Percentiles rank a stretch among this genome's conserved stretches.
Conservation (phyloP, 129 eudicot genomes). For the Flaveria bidentis region DNA sequence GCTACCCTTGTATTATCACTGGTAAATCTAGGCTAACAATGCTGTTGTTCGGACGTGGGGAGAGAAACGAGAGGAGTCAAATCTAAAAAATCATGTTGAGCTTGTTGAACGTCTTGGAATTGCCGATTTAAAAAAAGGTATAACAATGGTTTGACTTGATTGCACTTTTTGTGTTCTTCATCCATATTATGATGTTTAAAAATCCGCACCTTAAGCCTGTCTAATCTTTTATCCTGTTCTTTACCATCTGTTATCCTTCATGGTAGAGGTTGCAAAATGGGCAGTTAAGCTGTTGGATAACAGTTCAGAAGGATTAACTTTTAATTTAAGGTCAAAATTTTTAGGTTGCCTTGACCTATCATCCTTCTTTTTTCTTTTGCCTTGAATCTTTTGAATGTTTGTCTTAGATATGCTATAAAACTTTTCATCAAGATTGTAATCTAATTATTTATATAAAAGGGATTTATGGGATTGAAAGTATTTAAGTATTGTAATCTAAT, state of each 20-base stretch:
- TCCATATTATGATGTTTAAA: not conserved
- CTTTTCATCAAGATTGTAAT: not conserved
- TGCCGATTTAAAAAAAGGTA: conserved; percentile 82
- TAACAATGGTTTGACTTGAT: conserved; percentile 3
- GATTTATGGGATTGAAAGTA: too few species aligned
- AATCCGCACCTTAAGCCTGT: not conserved
- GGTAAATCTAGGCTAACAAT: conserved; percentile 63
- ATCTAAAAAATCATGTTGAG: conserved; percentile 80
- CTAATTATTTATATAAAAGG: not conserved
- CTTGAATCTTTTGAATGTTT: not conserved
- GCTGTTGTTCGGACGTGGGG: conserved; percentile 79
- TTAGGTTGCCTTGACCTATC: not conserved
- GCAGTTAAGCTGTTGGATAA: not conserved
- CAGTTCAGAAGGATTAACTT: not conserved
- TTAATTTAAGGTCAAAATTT: not conserved
- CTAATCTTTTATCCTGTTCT: not conserved
- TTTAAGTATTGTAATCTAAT: not conserved
- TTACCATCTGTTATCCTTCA: not conserved
- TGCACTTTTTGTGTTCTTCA: not conserved
- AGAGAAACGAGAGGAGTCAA: conserved; percentile 62
- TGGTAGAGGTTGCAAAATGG: not conserved
- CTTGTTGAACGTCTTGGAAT: conserved; percentile 91
- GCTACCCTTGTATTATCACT: not conserved
- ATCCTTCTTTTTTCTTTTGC: not conserved
- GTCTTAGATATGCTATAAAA: not conserved